A percentile compares a stretch with the other conserved stretches of the same genome.
These are phyloP conservation scores for Erodium maritimum DNA, from an alignment of 345 rosid species.

Conservation along the genomic window DNA sequence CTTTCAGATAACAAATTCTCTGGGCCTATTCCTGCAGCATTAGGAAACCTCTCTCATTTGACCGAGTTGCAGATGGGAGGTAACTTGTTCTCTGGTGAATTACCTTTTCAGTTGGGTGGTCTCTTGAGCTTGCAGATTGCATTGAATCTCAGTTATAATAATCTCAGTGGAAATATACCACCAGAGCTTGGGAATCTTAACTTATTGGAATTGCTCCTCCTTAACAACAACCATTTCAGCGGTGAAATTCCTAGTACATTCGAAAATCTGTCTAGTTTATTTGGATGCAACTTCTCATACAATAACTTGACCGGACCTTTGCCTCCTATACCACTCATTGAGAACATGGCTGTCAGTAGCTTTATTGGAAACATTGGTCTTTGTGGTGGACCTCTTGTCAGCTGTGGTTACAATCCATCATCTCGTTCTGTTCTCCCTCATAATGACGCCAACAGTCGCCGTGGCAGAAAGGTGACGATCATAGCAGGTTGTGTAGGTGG, in stretches of 20 bases:
- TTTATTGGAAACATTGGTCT: constrained; percentile 66
- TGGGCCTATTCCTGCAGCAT: constrained; percentile 49
- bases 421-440: constrained; percentile 18
- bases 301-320: constrained; percentile 67
- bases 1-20: constrained; percentile 79
- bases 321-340: constrained; percentile 45
- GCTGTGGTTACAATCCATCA: constrained; percentile 37
- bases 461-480: constrained; percentile 47
- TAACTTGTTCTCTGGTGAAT: constrained; percentile 58
- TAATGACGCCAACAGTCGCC: constrained; percentile 13
- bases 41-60: constrained; percentile 64
- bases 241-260: constrained; percentile 68
- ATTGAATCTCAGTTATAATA: constrained; percentile 76
- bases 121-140: constrained; percentile 88
- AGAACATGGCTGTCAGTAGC: constrained; percentile 46
- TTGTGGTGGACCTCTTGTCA: constrained; percentile 55
- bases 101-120: constrained; percentile 64
- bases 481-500: constrained; percentile 59
- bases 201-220: constrained; percentile 49
- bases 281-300: constrained; percentile 85
- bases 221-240: constrained; percentile 65
- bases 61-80: constrained; percentile 93
- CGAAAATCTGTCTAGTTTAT: constrained; percentile 54
- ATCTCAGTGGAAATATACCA: constrained; percentile 62
- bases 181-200: constrained; percentile 63